phyloP scores from a whole-genome alignment of 2,329 filamentous ascomycete genomes.

The Thielaviopsis populi region DNA sequence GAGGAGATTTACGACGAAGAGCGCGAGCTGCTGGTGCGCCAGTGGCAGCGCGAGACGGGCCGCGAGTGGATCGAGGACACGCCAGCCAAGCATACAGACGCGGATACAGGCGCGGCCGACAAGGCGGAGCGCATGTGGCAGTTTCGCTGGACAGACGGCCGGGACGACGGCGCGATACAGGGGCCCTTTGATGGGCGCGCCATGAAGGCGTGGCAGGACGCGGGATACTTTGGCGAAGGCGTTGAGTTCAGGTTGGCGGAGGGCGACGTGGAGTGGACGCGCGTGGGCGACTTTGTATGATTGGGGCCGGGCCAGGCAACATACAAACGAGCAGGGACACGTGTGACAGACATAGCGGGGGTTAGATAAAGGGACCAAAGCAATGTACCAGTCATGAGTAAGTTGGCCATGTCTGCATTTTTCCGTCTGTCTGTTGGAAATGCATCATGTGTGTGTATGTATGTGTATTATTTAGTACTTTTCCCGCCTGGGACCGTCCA shows the following conservation, averaged over 20 bases:
- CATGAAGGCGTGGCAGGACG: slow-evolving; percentile 83
- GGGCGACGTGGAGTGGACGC: slow-evolving; percentile 39
- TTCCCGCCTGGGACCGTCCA: slow-evolving; percentile 14
- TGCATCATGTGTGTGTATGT: slow-evolving; percentile 9
- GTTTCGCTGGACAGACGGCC: slow-evolving; percentile 79
- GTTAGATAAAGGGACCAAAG: background rate
- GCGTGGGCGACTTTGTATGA: slow-evolving; percentile 30
- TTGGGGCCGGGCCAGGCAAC: background rate
- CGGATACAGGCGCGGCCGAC: slow-evolving; percentile 14
- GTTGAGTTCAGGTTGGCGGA: slow-evolving; percentile 59
- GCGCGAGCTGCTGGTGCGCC: slow-evolving; percentile 65
- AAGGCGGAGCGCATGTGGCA: slow-evolving; percentile 51
- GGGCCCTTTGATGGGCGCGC: slow-evolving; percentile 73
- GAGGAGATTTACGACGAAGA: slow-evolving; percentile 86
- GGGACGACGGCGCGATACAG: slow-evolving; percentile 59
- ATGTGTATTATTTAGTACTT: slow-evolving; percentile 17
- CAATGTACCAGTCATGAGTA: background rate
- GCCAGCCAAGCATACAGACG: slow-evolving; percentile 19
- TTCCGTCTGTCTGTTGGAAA: background rate
- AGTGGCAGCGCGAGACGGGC: slow-evolving; percentile 72
- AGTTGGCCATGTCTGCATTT: background rate
- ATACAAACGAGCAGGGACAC: background rate
- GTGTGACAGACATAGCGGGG: slow-evolving; percentile 2
- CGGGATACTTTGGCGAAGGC: slow-evolving; percentile 83
- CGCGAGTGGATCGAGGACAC: slow-evolving; percentile 58